Base-by-base conservation (phyloP, 2,329 filamentous ascomycete species). In the Alternaria tenuissima region DNA sequence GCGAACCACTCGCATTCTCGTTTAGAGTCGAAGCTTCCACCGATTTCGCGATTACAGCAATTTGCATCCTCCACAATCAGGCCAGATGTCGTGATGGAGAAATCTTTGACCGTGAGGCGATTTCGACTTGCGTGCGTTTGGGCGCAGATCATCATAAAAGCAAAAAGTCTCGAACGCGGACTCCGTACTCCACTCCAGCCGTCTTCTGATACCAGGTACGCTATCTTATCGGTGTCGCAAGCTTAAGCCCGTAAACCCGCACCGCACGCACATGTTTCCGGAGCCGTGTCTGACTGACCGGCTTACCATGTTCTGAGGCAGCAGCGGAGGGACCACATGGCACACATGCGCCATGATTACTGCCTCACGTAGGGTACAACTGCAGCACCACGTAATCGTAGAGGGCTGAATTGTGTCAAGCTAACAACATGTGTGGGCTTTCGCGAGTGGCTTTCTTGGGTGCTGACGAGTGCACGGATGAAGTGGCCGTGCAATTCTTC, bases 321-420 rank as follows among this genome's bases (percentile, higher is more conserved):
- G 57, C 52, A 51, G 28, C 4, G 52, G 32, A 26, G n/a, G 38
- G 48, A 38, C 46, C 46, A 47, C 22, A 49, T 51, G 52, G 55
- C 52, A 54, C 39, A 59, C 52, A 52, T 47, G 57, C 49, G 39
- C 51, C 41, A 42, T 42, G 51, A 53, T 43, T 34, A 43, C 52
- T 42, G 52, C 53, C 24, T 56, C 36, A 44, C 24, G 61, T 66
- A 65, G 65, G 65, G 62, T 52, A 52, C 54, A 51, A 30, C 48
- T 55, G 52, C 48, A 56, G 49, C 52, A 39, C 60, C 55, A 62
- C 62, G 63, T 69, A 66, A 68, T 67, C 60, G 39, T 39, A 54
- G 34, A 61, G 41, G 64, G 64, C 63, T 63, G 46, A 63, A 55
- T 46, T 38, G 51, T 34, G 42, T 22, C 39, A 28, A 38, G 28